These are phyloP conservation scores for Fraxinus cuspidata DNA, from an alignment of 257 asterid genomes.

Conservation along the genomic window DNA sequence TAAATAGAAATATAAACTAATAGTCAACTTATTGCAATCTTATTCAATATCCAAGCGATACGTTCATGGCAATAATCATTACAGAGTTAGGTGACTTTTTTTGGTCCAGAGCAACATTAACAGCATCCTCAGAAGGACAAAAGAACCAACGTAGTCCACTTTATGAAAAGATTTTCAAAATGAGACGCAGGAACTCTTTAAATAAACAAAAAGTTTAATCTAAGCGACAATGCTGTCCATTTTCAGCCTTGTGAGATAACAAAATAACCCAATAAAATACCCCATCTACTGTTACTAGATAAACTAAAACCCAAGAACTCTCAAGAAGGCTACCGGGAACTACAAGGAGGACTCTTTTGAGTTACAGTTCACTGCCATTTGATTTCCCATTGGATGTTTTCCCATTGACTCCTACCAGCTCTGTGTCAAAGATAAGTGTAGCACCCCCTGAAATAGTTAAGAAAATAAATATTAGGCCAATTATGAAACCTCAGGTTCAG, in stretches of 20 bases:
- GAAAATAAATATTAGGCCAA: not conserved
- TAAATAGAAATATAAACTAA: too few relatives aligned
- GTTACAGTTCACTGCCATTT: slow-evolving; percentile 57
- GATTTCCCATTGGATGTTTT: slow-evolving; percentile 45
- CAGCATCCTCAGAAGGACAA: not conserved
- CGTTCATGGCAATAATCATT: too few relatives aligned
- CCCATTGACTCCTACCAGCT: slow-evolving; percentile 87
- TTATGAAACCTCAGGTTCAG: not conserved
- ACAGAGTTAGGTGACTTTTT: too few relatives aligned
- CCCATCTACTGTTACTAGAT: slow-evolving; percentile 13
- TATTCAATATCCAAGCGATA: too few relatives aligned
- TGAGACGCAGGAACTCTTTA: not conserved
- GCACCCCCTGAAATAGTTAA: slow-evolving; percentile 76
- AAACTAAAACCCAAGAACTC: not conserved
- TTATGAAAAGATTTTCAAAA: not conserved
- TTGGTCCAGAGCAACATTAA: too few relatives aligned
- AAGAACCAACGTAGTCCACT: not conserved
- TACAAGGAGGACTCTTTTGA: not conserved
- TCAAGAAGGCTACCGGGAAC: not conserved
- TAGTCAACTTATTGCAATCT: too few relatives aligned
- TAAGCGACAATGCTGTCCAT: not conserved
- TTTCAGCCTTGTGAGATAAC: slow-evolving; percentile 8
- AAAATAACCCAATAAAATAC: not conserved
- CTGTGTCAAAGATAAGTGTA: slow-evolving; percentile 87
- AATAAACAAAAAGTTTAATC: not conserved